These are phyloP conservation scores for Psilocybe azurescens DNA, from an alignment of 768 basidiomycete species.

Conservation along the genomic window DNA sequence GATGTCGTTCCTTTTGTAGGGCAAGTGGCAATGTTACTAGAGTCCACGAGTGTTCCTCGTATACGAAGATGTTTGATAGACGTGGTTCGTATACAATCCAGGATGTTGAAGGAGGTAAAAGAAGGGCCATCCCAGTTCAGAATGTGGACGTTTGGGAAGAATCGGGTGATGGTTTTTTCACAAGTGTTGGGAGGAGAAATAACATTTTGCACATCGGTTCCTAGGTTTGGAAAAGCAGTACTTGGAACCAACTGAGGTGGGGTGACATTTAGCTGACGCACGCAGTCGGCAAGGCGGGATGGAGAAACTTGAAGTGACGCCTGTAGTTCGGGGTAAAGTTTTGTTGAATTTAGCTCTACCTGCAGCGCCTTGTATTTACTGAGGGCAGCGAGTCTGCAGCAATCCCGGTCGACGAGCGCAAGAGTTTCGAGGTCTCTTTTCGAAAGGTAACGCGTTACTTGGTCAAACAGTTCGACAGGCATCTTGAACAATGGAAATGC, in stretches of 20 bases:
- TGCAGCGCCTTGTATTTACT: constrained; percentile 26
- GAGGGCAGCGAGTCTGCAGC: constrained; percentile 28
- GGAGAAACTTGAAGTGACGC: neutral
- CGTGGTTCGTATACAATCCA: constrained; percentile 23
- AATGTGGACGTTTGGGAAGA: constrained; percentile 31
- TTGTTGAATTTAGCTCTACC: constrained; percentile 17
- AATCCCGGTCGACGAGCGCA: constrained; percentile 32
- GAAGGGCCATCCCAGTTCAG: constrained; percentile 29
- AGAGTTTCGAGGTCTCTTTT: constrained; percentile 28
- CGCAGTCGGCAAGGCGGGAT: neutral
- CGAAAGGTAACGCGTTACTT: constrained; percentile 29
- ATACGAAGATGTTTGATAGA: constrained; percentile 30
- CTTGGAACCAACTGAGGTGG: neutral
- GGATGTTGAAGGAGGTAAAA: constrained; percentile 14
- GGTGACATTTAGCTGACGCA: neutral
- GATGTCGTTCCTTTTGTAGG: neutral
- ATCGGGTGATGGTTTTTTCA: constrained; percentile 15
- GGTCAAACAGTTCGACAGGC: constrained; percentile 33
- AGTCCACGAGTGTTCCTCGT: constrained; percentile 13
- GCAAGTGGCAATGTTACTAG: neutral
- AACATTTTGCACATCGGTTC: no score
- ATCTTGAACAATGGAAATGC: constrained; percentile 30
- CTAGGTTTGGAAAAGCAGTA: neutral
- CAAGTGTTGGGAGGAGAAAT: no score
- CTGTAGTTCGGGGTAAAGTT: neutral